Percentiles rank a stretch among this genome's conserved stretches.
Evolutionary conservation across 106 monocot species (phyloP).

Genomic region (Posidonia australis): DNA sequence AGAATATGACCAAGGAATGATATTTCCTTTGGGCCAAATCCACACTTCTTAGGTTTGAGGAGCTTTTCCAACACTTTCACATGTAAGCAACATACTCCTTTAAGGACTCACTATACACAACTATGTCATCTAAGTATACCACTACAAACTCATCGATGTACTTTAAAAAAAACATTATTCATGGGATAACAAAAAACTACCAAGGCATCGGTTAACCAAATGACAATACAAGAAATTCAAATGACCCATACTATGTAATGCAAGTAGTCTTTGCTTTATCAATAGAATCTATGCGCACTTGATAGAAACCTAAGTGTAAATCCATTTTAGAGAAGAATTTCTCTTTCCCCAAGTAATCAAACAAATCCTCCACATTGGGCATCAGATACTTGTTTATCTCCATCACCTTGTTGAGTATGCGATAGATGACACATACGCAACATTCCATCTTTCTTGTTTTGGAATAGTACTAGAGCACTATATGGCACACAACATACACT

Average conservation of each 20-base stretch:
- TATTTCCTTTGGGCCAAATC: neutral
- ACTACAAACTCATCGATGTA: no score
- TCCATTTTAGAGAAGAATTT: no score
- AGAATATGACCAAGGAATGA: neutral
- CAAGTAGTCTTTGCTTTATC: neutral
- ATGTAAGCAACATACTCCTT: neutral
- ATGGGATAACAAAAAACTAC: neutral
- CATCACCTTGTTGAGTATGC: conserved; percentile 1
- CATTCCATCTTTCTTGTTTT: conserved; percentile 2
- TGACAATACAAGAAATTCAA: neutral
- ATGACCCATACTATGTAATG: no score
- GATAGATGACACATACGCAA: no score
- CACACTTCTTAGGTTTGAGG: neutral
- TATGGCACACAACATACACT: no score
- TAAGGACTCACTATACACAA: no score
- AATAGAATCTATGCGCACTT: neutral
- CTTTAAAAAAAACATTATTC: conserved; percentile 1
- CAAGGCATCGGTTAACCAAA: conserved; percentile 2
- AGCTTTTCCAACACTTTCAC: neutral
- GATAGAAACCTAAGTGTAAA: no score
- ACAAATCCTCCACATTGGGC: neutral
- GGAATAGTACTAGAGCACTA: neutral
- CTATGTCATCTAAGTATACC: no score
- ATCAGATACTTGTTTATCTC: no score
- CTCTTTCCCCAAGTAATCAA: neutral